Evolutionary conservation across 2,329 filamentous ascomycete genomes (phyloP).

Genomic region (Rachicladosporium sp.): DNA sequence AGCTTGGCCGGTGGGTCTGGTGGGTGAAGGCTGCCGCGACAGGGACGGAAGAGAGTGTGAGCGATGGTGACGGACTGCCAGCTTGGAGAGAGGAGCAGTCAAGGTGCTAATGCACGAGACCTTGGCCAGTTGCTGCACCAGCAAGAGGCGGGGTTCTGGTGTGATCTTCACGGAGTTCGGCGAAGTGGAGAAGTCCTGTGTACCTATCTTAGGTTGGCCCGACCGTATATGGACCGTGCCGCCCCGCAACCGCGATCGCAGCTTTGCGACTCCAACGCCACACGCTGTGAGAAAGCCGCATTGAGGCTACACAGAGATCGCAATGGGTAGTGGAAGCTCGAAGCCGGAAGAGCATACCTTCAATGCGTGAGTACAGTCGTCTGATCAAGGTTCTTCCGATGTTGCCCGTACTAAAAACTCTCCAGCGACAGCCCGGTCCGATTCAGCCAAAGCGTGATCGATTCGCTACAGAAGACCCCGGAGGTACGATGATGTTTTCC

Average conservation of each 20-base stretch:
- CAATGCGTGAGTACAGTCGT: constrained; percentile 37
- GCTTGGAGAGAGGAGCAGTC: constrained; percentile 2
- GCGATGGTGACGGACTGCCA: constrained; percentile 5
- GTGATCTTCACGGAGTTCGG: too few relatives aligned
- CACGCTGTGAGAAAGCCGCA: too few relatives aligned
- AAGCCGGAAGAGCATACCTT: constrained; percentile 54
- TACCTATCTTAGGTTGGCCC: too few relatives aligned
- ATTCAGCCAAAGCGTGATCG: constrained; percentile 71
- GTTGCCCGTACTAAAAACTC: neutral
- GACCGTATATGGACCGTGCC: too few relatives aligned
- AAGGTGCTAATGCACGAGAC: neutral
- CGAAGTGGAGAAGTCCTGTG: too few relatives aligned
- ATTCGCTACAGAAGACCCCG: constrained; percentile 69
- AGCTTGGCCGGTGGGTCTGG: neutral
- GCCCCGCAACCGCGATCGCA: too few relatives aligned
- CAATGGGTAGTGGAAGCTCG: constrained; percentile 49
- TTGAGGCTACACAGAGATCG: too few relatives aligned
- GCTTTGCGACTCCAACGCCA: too few relatives aligned
- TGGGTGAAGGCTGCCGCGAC: constrained; percentile 5
- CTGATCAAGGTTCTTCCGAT: too few relatives aligned
- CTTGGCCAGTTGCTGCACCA: too few relatives aligned
- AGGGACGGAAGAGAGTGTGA: constrained; percentile 5
- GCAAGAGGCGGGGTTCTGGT: too few relatives aligned
- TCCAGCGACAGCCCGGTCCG: constrained; percentile 48
- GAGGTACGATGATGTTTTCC: constrained; percentile 50